Base-by-base conservation (phyloP, 176 grass and related monocot genomes). In the Stipa capillata region DNA sequence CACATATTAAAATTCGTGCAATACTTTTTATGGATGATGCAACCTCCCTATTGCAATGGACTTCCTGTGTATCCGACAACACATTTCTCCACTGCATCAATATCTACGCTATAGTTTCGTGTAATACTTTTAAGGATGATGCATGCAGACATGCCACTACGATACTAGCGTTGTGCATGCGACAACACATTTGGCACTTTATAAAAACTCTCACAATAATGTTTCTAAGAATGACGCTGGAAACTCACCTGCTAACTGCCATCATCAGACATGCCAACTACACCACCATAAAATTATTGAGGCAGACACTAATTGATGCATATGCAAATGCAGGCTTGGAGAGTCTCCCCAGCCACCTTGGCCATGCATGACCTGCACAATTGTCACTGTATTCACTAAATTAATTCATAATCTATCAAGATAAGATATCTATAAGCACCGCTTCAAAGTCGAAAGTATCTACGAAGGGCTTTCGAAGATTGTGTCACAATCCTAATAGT, bases 241-340 rank as follows among this genome's bases (percentile, higher is more conserved):
- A 64, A 74, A 84, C 74, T 84, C 75, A 88, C 80, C 86, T 51
- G 75, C 68, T 40, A 88, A 73, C 6, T 33, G 40, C 49, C 31
- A 39, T 72, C 75, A 54, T 25, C 66, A 66, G 67, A 48, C 39
- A 65, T 79, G 78, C 58, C 31, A 87, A 83, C 85, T 65, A 48
- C 80, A 79, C 65, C 79, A 72, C 65, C 57, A 86, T 81, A 86
- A 72, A 79, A 81, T 8, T 86, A 80, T 54, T 13, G 21, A 72
- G 59, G 50, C 29, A 58, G 18, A 31, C 48, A 54, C 65, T 69
- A 65, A 56, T 74, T 66, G 69, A 44, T 72, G 68, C 76, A 47
- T 39, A 36, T 73, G 47, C 81, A 74, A 12, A 67, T 41, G 50
- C 62, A 69, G 51, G 39, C 32, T 37, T 25, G 17, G 40, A 75